Conservation (phyloP, 257 asterid genomes). For the Anisodus tanguticus region DNA sequence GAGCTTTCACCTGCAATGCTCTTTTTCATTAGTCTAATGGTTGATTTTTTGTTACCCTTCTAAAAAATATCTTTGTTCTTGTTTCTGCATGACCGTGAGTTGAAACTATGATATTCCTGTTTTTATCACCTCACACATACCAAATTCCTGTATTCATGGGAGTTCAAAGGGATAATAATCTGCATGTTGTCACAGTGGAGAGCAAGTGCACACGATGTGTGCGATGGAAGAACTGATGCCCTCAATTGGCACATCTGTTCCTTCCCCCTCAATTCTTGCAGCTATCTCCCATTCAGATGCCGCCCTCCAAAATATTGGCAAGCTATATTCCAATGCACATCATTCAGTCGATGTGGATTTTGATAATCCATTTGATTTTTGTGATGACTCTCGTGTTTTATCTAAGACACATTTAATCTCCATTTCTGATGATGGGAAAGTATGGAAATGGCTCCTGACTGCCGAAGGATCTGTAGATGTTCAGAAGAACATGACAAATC, state of each 20-base stretch:
- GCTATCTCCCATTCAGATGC: conserved; percentile 83
- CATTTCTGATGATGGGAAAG: conserved; percentile 91
- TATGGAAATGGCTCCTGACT: conserved; percentile 97
- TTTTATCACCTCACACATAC: conserved; percentile 28
- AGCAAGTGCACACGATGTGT: conserved; percentile 81
- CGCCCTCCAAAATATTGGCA: conserved; percentile 74
- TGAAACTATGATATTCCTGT: background rate
- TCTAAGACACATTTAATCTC: conserved; percentile 78
- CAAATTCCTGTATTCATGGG: conserved; percentile 31
- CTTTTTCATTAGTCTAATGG: background rate
- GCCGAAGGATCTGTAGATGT: conserved; percentile 75
- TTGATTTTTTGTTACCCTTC: background rate
- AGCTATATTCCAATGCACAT: conserved; percentile 62
- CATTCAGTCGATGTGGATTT: conserved; percentile 50
- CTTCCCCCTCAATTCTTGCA: conserved; percentile 91
- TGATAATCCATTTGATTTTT: conserved; percentile 63
- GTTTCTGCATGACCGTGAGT: conserved; percentile 1
- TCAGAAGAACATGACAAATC: conserved; percentile 44
- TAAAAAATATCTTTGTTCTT: background rate
- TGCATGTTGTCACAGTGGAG: conserved; percentile 72
- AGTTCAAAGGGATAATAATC: conserved; percentile 42
- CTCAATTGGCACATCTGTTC: conserved; percentile 87
- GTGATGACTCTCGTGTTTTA: conserved; percentile 71
- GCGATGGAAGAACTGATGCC: conserved; percentile 90
- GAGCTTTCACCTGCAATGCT: conserved; percentile 24